These are phyloP conservation scores for Penicillium argentinense DNA, from an alignment of 495 filamentous ascomycete genomes.

Conservation along the genomic window DNA sequence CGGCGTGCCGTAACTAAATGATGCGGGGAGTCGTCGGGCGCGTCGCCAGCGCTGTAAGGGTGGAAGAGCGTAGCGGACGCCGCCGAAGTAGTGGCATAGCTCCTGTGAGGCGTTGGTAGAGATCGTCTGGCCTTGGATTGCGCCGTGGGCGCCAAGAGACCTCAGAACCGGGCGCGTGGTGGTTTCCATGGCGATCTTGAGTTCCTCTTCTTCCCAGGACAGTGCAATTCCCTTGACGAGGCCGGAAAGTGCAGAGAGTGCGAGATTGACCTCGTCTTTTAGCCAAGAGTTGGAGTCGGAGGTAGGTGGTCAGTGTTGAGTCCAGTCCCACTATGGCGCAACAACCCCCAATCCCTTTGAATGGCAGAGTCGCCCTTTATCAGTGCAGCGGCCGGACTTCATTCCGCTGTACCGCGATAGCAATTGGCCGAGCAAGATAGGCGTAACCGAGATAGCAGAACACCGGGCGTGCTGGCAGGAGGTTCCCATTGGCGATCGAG, in stretches of 20 bases:
- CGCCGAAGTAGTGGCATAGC: constrained; percentile 44
- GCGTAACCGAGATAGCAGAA: constrained; percentile 21
- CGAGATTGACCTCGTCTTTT: neutral
- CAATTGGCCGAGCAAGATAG: constrained; percentile 4
- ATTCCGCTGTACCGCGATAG: constrained; percentile 11
- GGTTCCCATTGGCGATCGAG: constrained; percentile 17
- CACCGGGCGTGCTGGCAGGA: neutral
- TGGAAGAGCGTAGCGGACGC: constrained; percentile 42
- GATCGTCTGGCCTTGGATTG: constrained; percentile 38
- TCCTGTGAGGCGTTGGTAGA: constrained; percentile 15
- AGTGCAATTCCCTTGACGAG: no score
- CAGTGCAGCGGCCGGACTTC: neutral
- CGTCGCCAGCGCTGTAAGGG: constrained; percentile 39
- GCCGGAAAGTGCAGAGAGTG: no score
- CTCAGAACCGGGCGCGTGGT: constrained; percentile 24
- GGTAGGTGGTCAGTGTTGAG: neutral
- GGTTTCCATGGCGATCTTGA: constrained; percentile 27
- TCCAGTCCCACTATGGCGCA: neutral
- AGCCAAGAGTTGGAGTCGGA: neutral
- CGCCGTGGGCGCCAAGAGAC: constrained; percentile 34
- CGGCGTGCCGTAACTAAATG: constrained; percentile 38
- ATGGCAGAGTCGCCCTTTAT: constrained; percentile 5
- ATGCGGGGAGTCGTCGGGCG: constrained; percentile 28
- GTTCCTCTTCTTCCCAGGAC: neutral
- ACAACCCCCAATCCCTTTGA: neutral